phyloP scores from a whole-genome alignment of 2,329 filamentous ascomycete species.

The Drechslerella dactyloides region DNA sequence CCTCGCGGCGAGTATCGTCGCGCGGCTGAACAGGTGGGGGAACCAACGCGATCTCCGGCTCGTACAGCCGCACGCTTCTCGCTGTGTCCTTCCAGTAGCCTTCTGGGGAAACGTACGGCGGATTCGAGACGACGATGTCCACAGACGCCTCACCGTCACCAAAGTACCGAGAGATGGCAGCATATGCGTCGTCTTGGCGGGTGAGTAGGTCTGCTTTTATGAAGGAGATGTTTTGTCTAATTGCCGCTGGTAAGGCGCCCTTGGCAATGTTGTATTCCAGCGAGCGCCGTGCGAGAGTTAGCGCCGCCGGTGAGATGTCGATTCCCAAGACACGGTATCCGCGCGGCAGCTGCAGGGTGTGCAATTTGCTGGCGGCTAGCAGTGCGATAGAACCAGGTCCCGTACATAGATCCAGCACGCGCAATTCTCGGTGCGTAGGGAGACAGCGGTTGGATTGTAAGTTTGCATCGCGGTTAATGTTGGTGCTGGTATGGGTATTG shows the following conservation, averaged over 20 bases:
- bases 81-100: conserved; percentile 70
- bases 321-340: conserved; percentile 68
- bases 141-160: conserved; percentile 51
- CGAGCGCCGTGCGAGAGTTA: conserved; percentile 72
- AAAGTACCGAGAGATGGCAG: conserved; percentile 61
- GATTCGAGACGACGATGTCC: conserved; percentile 83
- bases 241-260: conserved; percentile 25
- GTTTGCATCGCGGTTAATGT: conserved; percentile 64
- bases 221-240: conserved; percentile 56
- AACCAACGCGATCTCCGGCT: conserved; percentile 81
- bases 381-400: conserved; percentile 90
- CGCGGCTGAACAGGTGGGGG: conserved; percentile 59
- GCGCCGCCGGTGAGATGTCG: conserved; percentile 72
- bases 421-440: conserved; percentile 59
- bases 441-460: neutral
- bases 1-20: conserved; percentile 26
- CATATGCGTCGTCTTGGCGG: neutral
- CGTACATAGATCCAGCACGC: conserved; percentile 83
- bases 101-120: conserved; percentile 79
- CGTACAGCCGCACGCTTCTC: conserved; percentile 78
- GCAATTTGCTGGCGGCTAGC: conserved; percentile 70
- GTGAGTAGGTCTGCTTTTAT: conserved; percentile 62
- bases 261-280: conserved; percentile 62
- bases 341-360: conserved; percentile 55
- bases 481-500: no score